These are phyloP conservation scores for Primulina huaijiensis DNA, from an alignment of 257 asterid species.

Conservation along the genomic window DNA sequence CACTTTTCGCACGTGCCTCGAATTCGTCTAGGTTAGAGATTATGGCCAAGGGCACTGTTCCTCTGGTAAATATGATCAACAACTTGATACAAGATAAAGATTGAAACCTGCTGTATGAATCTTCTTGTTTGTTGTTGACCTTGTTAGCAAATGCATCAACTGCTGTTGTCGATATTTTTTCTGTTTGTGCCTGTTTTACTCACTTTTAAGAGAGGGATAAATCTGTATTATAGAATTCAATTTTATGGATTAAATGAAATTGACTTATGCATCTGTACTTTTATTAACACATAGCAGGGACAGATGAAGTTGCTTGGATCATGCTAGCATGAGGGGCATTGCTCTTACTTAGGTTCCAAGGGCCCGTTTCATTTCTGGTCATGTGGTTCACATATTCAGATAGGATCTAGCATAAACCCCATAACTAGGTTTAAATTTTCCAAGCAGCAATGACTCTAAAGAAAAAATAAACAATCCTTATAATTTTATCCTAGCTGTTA, in stretches of 20 bases:
- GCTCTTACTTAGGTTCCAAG: no score
- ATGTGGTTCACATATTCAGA: no score
- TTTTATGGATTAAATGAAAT: neutral
- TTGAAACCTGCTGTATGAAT: neutral
- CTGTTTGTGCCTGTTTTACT: neutral
- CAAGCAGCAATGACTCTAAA: no score
- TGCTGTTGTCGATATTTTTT: neutral
- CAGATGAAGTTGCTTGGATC: no score
- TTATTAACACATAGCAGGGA: neutral
- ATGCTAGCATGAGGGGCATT: no score
- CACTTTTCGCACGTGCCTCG: slow-evolving; percentile 66
- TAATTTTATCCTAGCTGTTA: neutral
- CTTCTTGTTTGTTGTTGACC: neutral
- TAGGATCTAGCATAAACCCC: no score
- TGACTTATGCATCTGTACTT: neutral
- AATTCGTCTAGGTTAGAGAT: neutral
- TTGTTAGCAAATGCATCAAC: neutral
- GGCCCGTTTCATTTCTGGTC: no score
- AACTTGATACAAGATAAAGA: neutral
- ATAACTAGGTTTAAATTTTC: no score
- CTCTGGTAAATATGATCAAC: neutral
- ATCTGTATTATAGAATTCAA: neutral
- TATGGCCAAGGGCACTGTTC: neutral
- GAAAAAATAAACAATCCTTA: neutral
- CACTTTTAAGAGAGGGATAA: no score